A percentile compares a stretch with the other conserved stretches of the same genome.
Evolutionary conservation across 2,329 filamentous ascomycete species (phyloP).

Genomic region (Fusarium transvaalense): DNA sequence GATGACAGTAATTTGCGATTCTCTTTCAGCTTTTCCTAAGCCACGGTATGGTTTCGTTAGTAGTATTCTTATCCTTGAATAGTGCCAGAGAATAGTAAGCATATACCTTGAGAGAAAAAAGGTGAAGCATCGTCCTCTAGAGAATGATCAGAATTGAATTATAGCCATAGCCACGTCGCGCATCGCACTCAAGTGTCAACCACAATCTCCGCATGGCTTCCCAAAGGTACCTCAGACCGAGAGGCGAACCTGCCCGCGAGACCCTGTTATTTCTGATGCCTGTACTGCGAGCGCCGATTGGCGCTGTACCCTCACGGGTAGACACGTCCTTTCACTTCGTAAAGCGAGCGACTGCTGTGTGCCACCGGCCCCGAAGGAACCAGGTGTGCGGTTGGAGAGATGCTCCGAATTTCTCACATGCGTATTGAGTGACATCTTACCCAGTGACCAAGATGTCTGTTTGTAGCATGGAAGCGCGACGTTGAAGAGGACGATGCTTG

Average conservation of each 20-base stretch:
- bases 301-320: slow-evolving; percentile 86
- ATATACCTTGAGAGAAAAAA: slow-evolving; percentile 19
- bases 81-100: no score
- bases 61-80: no score
- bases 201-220: slow-evolving; percentile 84
- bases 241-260: background rate
- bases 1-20: slow-evolving; percentile 4
- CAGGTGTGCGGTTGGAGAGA: slow-evolving; percentile 11
- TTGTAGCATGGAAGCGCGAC: slow-evolving; percentile 43
- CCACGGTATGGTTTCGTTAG: background rate
- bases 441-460: slow-evolving; percentile 20
- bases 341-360: slow-evolving; percentile 58
- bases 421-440: background rate
- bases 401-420: slow-evolving; percentile 21
- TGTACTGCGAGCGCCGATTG: slow-evolving; percentile 77
- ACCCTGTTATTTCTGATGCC: slow-evolving; percentile 86
- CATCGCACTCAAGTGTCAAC: slow-evolving; percentile 90
- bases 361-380: slow-evolving; percentile 1
- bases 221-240: slow-evolving; percentile 61
- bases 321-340: slow-evolving; percentile 60
- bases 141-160: slow-evolving; percentile 91
- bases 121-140: slow-evolving; percentile 70
- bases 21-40: slow-evolving; percentile 15
- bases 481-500: slow-evolving; percentile 41
- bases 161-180: slow-evolving; percentile 70